A percentile compares a stretch with the other conserved stretches of the same genome.
Evolutionary conservation across 805 yeast species (phyloP).

Genomic region (Kazachstania bromeliacearum): DNA sequence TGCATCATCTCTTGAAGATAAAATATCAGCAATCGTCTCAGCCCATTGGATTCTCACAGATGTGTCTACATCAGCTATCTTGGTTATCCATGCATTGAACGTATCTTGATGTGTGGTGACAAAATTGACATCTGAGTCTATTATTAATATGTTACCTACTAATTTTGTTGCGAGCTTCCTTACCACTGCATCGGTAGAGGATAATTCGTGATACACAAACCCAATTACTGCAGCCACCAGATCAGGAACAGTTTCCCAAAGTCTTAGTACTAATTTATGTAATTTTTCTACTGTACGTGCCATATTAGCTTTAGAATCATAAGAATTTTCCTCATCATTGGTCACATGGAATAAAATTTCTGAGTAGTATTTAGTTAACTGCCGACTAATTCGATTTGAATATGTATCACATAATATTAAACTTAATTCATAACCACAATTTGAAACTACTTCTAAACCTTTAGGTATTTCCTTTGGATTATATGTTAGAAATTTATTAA

Average conservation of each 20-base stretch:
- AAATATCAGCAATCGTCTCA: slow-evolving; percentile 41
- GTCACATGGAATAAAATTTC: slow-evolving; percentile 54
- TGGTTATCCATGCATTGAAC: slow-evolving; percentile 65
- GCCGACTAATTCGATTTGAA: slow-evolving; percentile 64
- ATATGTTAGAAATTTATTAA: slow-evolving; percentile 49
- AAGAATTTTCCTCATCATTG: slow-evolving; percentile 15
- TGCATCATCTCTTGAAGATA: slow-evolving; percentile 38
- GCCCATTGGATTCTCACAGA: slow-evolving; percentile 65
- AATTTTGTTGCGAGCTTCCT: slow-evolving; percentile 65
- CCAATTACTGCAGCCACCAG: slow-evolving; percentile 66
- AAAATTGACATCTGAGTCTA: slow-evolving; percentile 46
- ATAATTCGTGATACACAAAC: slow-evolving; percentile 66
- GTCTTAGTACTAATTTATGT: slow-evolving; percentile 51
- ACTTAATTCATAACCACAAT: slow-evolving; percentile 59
- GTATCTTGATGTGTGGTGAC: slow-evolving; percentile 46
- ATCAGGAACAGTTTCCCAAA: slow-evolving; percentile 77
- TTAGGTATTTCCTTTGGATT: slow-evolving; percentile 22
- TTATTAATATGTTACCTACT: slow-evolving; percentile 54
- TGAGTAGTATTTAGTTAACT: slow-evolving; percentile 68
- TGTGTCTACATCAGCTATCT: slow-evolving; percentile 59
- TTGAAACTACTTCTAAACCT: slow-evolving; percentile 25
- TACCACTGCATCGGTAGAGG: slow-evolving; percentile 55
- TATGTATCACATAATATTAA: slow-evolving; percentile 59
- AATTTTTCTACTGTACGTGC: slow-evolving; percentile 44
- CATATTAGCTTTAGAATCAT: slow-evolving; percentile 8